Conservation (phyloP, 805 yeast species). For the Wickerhamiella brachini region DNA sequence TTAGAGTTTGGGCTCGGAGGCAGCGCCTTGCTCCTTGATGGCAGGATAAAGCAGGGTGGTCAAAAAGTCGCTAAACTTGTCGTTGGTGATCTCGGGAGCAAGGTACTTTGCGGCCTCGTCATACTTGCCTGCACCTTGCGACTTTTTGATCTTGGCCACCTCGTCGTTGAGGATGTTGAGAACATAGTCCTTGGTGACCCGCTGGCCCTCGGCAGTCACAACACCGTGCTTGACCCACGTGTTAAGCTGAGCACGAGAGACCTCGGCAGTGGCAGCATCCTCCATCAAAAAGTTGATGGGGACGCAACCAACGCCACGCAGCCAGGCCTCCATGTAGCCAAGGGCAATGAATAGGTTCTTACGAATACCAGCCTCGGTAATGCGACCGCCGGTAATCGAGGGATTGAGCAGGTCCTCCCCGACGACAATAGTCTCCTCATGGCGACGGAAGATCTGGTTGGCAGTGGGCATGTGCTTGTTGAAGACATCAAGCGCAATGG, state of each 20-base stretch:
- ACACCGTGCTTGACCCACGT: conserved; percentile 62
- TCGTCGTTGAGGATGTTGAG: conserved; percentile 41
- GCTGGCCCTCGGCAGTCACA: conserved; percentile 39
- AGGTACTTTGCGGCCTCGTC: conserved; percentile 43
- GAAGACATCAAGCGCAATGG: conserved; percentile 51
- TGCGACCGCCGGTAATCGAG: conserved; percentile 39
- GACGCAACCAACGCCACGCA: conserved; percentile 56
- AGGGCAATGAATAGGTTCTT: conserved; percentile 49
- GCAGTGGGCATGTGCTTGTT: conserved; percentile 66
- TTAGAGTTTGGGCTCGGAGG: conserved; percentile 18
- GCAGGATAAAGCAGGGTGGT: conserved; percentile 51
- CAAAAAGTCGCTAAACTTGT: conserved; percentile 49
- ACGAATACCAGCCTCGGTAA: conserved; percentile 56
- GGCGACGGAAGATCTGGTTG: conserved; percentile 47
- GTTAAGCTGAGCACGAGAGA: conserved; percentile 58
- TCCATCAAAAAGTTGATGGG: conserved; percentile 67
- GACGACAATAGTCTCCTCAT: conserved; percentile 36
- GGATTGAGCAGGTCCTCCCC: conserved; percentile 52
- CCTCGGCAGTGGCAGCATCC: conserved; percentile 70
- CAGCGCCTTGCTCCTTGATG: conserved; percentile 26
- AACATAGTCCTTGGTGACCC: conserved; percentile 39
- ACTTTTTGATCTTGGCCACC: conserved; percentile 36
- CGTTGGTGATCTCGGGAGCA: conserved; percentile 51
- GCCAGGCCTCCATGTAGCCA: conserved; percentile 63
- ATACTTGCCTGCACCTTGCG: conserved; percentile 36